A percentile compares a stretch with the other conserved stretches of the same genome.
Conservation (phyloP, 2,329 filamentous ascomycete genomes). For the Colletotrichum godetiae region DNA sequence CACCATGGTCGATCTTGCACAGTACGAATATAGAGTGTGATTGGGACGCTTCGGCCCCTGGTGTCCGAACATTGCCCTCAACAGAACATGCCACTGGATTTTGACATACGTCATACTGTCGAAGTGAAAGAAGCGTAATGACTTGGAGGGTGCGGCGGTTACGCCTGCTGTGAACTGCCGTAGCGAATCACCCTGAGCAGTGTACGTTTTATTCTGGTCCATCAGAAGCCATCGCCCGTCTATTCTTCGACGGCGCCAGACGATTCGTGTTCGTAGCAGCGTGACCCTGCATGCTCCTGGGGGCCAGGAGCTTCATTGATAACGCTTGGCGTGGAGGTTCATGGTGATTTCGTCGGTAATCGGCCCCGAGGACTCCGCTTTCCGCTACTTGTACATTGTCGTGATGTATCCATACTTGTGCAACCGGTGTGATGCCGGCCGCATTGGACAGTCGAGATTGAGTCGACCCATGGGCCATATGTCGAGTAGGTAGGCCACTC, state of each 20-base stretch:
- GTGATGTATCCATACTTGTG: neutral
- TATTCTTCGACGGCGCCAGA: constrained; percentile 3
- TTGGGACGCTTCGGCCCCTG: constrained; percentile 25
- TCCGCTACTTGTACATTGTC: constrained; percentile 2
- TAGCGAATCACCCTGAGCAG: constrained; percentile 7
- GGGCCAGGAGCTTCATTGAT: neutral
- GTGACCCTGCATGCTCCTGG: constrained; percentile 12
- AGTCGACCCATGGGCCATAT: constrained; percentile 26
- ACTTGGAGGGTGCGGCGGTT: constrained; percentile 7
- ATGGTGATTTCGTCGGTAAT: constrained; percentile 9
- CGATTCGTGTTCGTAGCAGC: constrained; percentile 8
- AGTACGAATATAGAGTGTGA: constrained; percentile 6
- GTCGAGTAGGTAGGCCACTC: constrained; percentile 16
- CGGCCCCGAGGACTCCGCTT: constrained; percentile 31
- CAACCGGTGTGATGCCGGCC: constrained; percentile 22
- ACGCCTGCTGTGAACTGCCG: constrained; percentile 13
- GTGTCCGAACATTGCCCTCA: constrained; percentile 21
- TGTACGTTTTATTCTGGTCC: neutral
- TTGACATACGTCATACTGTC: constrained; percentile 26
- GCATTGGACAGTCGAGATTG: constrained; percentile 18
- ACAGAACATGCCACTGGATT: neutral
- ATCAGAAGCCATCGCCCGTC: neutral
- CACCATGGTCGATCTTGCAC: neutral
- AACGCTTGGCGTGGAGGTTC: constrained; percentile 11
- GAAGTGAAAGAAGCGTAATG: constrained; percentile 22